These are phyloP conservation scores for Paraphaeosphaeria sporulosa DNA, from an alignment of 2,329 filamentous ascomycete genomes.

Conservation along the genomic window DNA sequence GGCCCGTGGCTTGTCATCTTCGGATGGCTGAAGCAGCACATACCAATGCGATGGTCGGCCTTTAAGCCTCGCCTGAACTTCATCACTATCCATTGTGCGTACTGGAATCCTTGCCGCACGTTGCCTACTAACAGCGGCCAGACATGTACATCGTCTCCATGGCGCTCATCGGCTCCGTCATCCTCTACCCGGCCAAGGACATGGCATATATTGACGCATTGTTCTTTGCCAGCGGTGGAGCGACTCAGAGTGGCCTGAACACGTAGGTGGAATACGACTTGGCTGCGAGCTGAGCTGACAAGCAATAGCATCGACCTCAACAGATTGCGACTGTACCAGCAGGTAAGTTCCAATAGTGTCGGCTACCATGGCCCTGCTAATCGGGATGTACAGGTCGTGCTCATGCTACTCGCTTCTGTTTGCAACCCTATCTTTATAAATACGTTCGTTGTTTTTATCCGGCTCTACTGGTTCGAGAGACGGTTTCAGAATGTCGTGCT, in stretches of 20 bases:
- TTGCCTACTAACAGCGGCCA: constrained; percentile 44
- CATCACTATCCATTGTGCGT: constrained; percentile 76
- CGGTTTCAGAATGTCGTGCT: constrained; percentile 84
- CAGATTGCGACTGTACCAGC: constrained; percentile 56
- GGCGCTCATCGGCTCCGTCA: constrained; percentile 75
- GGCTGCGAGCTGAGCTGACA: constrained; percentile 22
- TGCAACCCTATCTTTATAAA: constrained; percentile 54
- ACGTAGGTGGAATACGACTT: constrained; percentile 56
- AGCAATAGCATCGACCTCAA: constrained; percentile 57
- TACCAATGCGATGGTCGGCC: constrained; percentile 30
- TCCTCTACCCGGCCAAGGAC: constrained; percentile 72
- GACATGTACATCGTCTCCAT: constrained; percentile 83
- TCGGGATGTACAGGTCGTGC: constrained; percentile 60
- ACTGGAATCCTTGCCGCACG: constrained; percentile 17
- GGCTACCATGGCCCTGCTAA: not conserved
- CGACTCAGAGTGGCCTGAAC: constrained; percentile 94
- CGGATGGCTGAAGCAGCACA: constrained; percentile 36
- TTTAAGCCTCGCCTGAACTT: constrained; percentile 76
- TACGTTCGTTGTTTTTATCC: constrained; percentile 84
- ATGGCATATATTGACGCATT: constrained; percentile 86
- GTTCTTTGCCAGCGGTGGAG: constrained; percentile 83
- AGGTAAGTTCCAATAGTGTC: constrained; percentile 50
- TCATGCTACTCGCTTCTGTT: constrained; percentile 46
- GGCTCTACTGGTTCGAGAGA: constrained; percentile 98
- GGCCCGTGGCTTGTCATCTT: constrained; percentile 38